Evolutionary conservation across 2,329 filamentous ascomycete genomes (phyloP).

Genomic region (Ophiostoma piceae): DNA sequence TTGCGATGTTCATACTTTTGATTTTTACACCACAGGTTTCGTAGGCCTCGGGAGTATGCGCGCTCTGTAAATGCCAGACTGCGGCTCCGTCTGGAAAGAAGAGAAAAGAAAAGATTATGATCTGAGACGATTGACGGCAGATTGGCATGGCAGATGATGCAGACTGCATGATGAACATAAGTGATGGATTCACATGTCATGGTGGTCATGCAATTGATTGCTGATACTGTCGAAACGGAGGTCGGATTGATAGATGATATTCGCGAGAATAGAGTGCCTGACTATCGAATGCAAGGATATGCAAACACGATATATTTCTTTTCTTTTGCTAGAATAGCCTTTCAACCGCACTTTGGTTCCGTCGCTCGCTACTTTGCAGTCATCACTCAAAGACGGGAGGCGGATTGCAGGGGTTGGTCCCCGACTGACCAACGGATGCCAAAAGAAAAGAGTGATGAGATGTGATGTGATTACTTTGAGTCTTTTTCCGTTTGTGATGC

Average conservation of each 20-base stretch:
- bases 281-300: not conserved
- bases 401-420: not conserved
- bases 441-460: not conserved
- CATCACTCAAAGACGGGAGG: not conserved
- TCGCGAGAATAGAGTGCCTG: no score
- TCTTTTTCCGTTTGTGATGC: no score
- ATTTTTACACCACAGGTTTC: not conserved
- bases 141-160: not conserved
- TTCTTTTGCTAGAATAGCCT: not conserved
- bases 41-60: not conserved
- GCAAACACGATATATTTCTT: not conserved
- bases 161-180: not conserved
- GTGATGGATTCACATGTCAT: constrained; percentile 1
- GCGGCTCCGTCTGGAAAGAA: not conserved
- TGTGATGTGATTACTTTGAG: no score
- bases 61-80: not conserved
- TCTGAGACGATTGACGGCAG: not conserved
- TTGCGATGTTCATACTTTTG: not conserved
- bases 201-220: no score
- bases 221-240: no score
- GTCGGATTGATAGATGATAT: no score
- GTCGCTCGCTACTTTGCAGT: not conserved
- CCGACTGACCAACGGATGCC: not conserved
- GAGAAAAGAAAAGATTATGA: not conserved
- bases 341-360: not conserved